These are phyloP conservation scores for Fusarium equiseti DNA, from an alignment of 2,329 filamentous ascomycete species.

Conservation along the genomic window DNA sequence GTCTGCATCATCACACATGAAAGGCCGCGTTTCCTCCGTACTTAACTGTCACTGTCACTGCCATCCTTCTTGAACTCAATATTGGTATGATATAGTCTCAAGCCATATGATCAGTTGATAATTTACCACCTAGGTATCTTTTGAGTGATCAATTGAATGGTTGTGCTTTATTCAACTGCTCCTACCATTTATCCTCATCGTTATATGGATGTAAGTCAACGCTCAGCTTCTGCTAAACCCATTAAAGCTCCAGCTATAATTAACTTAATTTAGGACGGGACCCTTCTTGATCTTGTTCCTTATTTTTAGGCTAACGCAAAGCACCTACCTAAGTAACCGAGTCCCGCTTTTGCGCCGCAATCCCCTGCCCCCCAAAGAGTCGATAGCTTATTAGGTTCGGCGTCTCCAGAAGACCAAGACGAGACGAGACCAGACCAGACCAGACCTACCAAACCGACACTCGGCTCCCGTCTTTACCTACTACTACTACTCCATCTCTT, in stretches of 20 bases:
- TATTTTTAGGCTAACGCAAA: conserved; percentile 31
- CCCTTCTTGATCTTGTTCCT: conserved; percentile 7
- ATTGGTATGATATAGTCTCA: background rate
- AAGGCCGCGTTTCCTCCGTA: conserved; percentile 27
- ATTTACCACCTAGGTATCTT: background rate
- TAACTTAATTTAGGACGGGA: conserved; percentile 5
- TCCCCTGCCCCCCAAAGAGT: conserved; percentile 38
- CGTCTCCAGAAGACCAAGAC: conserved; percentile 33
- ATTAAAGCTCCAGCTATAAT: conserved; percentile 6
- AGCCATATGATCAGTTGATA: background rate
- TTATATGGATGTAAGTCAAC: background rate
- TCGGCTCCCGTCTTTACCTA: conserved; percentile 25
- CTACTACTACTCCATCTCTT: conserved; percentile 14
- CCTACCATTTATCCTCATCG: background rate
- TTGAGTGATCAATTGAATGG: background rate
- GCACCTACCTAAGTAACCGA: conserved; percentile 4
- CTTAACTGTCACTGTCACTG: background rate
- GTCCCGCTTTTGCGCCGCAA: conserved; percentile 37
- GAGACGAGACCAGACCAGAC: conserved; percentile 2
- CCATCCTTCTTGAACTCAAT: conserved; percentile 9
- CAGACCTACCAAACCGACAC: conserved; percentile 5
- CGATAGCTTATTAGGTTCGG: conserved; percentile 25
- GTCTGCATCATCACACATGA: conserved; percentile 31
- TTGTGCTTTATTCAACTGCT: background rate
- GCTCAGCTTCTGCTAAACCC: background rate